These are phyloP conservation scores for Mollisiaceae sp. DNA, from an alignment of 2,329 filamentous ascomycete species.

Conservation along the genomic window DNA sequence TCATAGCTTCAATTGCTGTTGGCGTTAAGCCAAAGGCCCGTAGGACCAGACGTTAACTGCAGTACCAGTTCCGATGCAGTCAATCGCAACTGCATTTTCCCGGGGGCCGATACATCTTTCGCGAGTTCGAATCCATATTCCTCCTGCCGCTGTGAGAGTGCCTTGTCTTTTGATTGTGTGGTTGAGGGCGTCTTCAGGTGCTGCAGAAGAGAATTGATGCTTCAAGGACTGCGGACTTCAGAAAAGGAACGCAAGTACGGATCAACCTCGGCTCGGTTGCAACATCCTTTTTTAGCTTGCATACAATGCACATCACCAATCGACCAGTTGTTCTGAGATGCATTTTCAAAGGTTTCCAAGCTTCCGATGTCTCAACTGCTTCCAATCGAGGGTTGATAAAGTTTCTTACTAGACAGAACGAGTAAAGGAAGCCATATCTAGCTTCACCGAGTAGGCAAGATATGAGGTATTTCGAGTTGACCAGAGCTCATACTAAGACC, in stretches of 20 bases:
- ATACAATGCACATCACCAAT: no score
- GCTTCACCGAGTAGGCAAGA: not conserved
- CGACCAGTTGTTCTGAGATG: no score
- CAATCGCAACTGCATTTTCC: not conserved
- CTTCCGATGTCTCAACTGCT: not conserved
- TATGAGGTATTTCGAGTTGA: not conserved
- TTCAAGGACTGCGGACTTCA: no score
- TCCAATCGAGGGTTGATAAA: not conserved
- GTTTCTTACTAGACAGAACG: not conserved
- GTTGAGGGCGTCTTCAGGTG: no score
- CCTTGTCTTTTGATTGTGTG: not conserved
- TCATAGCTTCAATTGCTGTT: not conserved
- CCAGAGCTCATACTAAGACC: not conserved
- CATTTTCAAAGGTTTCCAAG: no score
- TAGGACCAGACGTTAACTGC: not conserved
- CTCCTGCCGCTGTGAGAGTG: not conserved
- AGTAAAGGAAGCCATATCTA: not conserved
- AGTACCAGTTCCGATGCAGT: not conserved
- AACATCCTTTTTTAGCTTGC: no score
- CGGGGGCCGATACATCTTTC: not conserved
- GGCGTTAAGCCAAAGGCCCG: not conserved
- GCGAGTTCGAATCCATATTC: not conserved
- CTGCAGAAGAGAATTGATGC: no score
- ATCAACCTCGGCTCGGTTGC: no score
- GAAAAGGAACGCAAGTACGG: no score